Evolutionary conservation across 2,329 filamentous ascomycete genomes (phyloP).

Genomic region (Aotearoamyces nothofagi): DNA sequence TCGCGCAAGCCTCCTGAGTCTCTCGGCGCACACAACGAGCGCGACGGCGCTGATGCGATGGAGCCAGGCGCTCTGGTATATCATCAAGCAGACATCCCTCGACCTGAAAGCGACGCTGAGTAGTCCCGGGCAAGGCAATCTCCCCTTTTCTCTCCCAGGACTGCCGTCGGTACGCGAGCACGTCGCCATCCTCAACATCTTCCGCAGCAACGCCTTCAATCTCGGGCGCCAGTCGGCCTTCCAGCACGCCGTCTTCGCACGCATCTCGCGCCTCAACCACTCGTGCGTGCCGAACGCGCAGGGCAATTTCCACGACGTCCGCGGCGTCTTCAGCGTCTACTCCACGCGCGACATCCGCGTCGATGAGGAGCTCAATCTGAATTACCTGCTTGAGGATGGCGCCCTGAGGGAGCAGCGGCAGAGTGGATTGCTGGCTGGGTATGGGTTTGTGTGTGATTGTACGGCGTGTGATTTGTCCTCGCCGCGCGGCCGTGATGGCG

Average conservation of each 20-base stretch:
- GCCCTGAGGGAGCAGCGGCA: conserved; percentile 4
- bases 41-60: no score
- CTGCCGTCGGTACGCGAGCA: no score
- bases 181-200: conserved; percentile 9
- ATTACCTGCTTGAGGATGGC: conserved; percentile 9
- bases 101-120: no score
- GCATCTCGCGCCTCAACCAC: conserved; percentile 13
- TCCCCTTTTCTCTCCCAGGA: no score
- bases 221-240: conserved; percentile 3
- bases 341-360: conserved; percentile 10
- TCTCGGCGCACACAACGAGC: no score
- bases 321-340: conserved; percentile 11
- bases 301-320: conserved; percentile 10
- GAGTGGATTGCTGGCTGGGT: conserved; percentile 6
- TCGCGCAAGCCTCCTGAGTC: no score
- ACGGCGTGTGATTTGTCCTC: conserved; percentile 7
- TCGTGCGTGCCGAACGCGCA: conserved; percentile 15
- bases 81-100: no score
- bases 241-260: conserved; percentile 10
- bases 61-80: no score
- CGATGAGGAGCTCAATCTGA: conserved; percentile 11
- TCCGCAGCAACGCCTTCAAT: conserved; percentile 14
- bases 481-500: conserved; percentile 3
- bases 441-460: conserved; percentile 12
- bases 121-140: no score